Percentiles rank a stretch among this genome's conserved stretches.
phyloP scores from a whole-genome alignment of 2,329 filamentous ascomycete species.

The Neoascochyta sp. region DNA sequence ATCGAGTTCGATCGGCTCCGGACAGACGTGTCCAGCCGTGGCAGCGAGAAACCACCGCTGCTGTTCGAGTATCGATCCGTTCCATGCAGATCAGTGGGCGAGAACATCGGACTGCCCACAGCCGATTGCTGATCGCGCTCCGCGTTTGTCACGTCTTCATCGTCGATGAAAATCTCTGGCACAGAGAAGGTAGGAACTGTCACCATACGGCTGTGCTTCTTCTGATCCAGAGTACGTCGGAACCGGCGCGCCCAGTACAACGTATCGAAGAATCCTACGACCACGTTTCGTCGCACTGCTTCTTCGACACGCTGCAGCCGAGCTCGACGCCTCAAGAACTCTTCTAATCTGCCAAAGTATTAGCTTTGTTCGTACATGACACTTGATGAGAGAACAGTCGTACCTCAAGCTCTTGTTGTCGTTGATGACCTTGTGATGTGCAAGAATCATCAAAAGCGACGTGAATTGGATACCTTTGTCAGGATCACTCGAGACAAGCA shows the following conservation, averaged over 20 bases:
- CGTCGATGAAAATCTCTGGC: slow-evolving; percentile 86
- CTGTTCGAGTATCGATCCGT: slow-evolving; percentile 25
- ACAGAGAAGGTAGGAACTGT: slow-evolving; percentile 74
- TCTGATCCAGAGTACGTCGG: slow-evolving; percentile 68
- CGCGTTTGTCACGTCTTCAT: slow-evolving; percentile 56
- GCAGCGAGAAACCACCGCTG: slow-evolving; percentile 23
- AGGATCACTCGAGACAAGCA: slow-evolving; percentile 86
- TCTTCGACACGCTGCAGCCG: slow-evolving; percentile 92
- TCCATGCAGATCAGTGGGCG: slow-evolving; percentile 27
- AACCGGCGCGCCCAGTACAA: slow-evolving; percentile 84
- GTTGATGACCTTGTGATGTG: slow-evolving; percentile 97
- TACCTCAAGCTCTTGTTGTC: slow-evolving; percentile 91
- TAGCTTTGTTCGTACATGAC: not conserved
- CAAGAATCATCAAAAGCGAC: slow-evolving; percentile 87
- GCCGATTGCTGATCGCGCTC: slow-evolving; percentile 36
- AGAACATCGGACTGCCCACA: slow-evolving; percentile 33
- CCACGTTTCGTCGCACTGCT: slow-evolving; percentile 82
- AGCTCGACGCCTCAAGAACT: slow-evolving; percentile 86
- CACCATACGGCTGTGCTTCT: slow-evolving; percentile 70
- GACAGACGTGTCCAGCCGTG: slow-evolving; percentile 26
- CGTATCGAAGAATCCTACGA: slow-evolving; percentile 94
- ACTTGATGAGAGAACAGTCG: slow-evolving; percentile 10
- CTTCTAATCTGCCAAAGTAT: slow-evolving; percentile 65
- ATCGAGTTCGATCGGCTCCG: slow-evolving; percentile 39
- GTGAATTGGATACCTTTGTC: slow-evolving; percentile 90